phyloP scores from a whole-genome alignment of 257 asterid species.

The Galeopsis tetrahit region DNA sequence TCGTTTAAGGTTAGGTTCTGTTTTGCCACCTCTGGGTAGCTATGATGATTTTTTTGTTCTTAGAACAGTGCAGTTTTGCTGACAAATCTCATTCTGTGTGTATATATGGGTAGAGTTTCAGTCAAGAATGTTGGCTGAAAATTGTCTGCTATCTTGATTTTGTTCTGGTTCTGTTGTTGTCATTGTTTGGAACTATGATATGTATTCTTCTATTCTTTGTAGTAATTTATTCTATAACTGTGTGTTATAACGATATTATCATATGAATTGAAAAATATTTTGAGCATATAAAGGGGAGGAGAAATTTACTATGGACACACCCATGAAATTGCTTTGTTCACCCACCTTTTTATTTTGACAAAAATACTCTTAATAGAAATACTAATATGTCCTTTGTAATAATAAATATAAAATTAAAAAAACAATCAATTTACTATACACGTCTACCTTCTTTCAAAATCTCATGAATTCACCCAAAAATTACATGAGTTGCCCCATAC shows the following conservation, averaged over 20 bases:
- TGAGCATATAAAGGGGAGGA: background rate
- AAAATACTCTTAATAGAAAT: too few species aligned
- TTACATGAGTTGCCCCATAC: too few species aligned
- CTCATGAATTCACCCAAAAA: too few species aligned
- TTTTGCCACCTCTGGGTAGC: background rate
- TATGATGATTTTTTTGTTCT: background rate
- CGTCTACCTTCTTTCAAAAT: too few species aligned
- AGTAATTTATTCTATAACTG: background rate
- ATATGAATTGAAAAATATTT: background rate
- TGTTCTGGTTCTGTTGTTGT: conserved; percentile 11
- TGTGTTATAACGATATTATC: background rate
- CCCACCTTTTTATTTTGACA: too few species aligned
- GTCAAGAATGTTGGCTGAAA: conserved; percentile 34
- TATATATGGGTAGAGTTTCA: conserved; percentile 14
- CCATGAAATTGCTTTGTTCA: too few species aligned
- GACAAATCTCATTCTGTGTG: conserved; percentile 18
- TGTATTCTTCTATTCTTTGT: background rate
- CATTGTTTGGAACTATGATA: conserved; percentile 10
- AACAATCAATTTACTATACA: too few species aligned
- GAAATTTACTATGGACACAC: background rate
- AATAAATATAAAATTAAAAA: too few species aligned
- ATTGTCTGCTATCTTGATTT: background rate
- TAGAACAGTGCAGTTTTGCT: conserved; percentile 7
- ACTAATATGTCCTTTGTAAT: too few species aligned
- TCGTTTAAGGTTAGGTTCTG: background rate